Base-by-base conservation (phyloP, 352 stramenopile genomes). In the Pythium angustatum region DNA sequence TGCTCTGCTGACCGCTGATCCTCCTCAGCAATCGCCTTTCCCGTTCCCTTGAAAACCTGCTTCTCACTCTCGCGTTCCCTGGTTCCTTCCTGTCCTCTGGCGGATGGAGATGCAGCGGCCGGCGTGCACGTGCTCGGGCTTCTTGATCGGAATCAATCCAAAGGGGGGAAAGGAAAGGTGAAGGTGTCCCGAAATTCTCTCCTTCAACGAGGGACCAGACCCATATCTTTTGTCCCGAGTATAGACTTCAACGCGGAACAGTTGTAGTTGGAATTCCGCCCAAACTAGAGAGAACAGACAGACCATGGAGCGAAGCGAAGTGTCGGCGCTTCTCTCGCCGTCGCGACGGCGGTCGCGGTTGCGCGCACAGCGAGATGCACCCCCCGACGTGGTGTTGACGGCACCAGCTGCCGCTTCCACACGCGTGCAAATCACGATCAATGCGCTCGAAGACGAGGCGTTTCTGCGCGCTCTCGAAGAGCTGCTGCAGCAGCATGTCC, bases 381-480 rank as follows among this genome's bases (percentile, higher is more conserved):
- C 40, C 50, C n/a, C n/a, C n/a, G n/a, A n/a, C n/a, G n/a, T n/a
- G 61, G 62, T 24, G 24, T 22, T 55, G 1, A 27, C 31, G 5
- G 40, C 40, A 14, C 7, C 14, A 19, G n/a, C 36, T 17, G 14
- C 7, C 36, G 36, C 14, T 17, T 10, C 6, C 40, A 33, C 57
- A n/a, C 64, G 64, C 8, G 38, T 63, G 15, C 71, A 81, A 43
- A 81, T 92, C 47, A 28, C 69, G n/a, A 33, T 90, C 12, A 77
- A 90, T 53, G 73, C 83, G 2, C 49, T 71, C 6, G 71, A 81
- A 27, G 78, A 91, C 12, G 82, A 90, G 38, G 63, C 56, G 11
- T 94, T 94, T 50, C 62, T 96, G 24, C 78, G 78, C 56, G 47
- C 66, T 34, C 66, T 96, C 15, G 82, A 94, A 53, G 83, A 92